These are phyloP conservation scores for Picea sitchensis DNA, from an alignment of 75 land plant species.

Conservation along the genomic window DNA sequence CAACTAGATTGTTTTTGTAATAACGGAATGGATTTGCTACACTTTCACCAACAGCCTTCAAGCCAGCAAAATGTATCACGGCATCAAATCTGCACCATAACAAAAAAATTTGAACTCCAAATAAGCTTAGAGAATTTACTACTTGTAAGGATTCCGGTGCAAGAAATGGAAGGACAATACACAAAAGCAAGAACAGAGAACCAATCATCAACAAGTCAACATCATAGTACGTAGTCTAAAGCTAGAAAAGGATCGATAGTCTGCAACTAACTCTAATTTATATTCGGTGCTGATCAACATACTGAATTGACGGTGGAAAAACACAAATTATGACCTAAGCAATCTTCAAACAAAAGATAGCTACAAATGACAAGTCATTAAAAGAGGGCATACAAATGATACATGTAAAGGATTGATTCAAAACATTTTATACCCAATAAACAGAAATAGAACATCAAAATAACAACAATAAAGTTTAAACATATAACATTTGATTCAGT, in stretches of 20 bases:
- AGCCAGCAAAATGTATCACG: constrained; percentile 95
- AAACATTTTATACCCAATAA: background rate
- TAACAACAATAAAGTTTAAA: background rate
- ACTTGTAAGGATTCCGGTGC: background rate
- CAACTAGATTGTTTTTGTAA: constrained; percentile 79
- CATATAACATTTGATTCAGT: background rate
- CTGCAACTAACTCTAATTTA: background rate
- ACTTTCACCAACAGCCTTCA: constrained; percentile 98
- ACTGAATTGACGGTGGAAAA: background rate
- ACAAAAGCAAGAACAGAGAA: background rate
- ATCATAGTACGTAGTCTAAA: background rate
- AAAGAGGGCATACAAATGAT: background rate
- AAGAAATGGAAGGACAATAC: background rate
- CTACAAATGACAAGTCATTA: background rate
- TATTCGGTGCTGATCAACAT: background rate
- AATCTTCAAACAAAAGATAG: background rate
- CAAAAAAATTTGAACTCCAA: background rate
- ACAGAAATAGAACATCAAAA: background rate
- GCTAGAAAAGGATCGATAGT: background rate
- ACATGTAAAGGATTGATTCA: background rate
- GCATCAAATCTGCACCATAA: constrained; percentile 74
- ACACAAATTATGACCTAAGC: background rate
- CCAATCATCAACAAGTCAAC: background rate
- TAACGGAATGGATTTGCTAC: constrained; percentile 71
- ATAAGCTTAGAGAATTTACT: background rate